phyloP scores from a whole-genome alignment of 1,284 basidiomycete genomes.

The Stygiomarasmius scandens region DNA sequence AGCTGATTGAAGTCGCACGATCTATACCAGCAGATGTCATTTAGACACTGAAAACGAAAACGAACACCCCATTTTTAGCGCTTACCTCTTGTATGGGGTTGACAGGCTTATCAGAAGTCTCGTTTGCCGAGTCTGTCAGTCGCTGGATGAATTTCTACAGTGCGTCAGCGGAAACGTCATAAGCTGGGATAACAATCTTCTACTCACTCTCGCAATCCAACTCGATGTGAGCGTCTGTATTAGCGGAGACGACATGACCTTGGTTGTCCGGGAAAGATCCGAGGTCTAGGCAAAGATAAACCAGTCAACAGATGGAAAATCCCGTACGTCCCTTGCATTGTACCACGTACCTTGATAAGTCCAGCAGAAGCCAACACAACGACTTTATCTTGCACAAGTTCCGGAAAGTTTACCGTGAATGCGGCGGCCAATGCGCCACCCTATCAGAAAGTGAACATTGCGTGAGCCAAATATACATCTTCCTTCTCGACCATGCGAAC shows the following conservation, averaged over 20 bases:
- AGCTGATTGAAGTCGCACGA: conserved; percentile 73
- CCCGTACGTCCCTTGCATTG: too few relatives aligned
- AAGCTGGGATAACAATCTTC: neutral
- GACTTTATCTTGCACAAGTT: conserved; percentile 64
- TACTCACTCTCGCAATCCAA: conserved; percentile 58
- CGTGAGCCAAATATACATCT: too few relatives aligned
- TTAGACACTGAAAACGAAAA: neutral
- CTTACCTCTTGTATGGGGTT: conserved; percentile 37
- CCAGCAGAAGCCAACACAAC: conserved; percentile 70
- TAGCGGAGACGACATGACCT: conserved; percentile 72
- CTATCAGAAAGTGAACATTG: conserved; percentile 36
- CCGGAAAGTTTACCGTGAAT: conserved; percentile 70
- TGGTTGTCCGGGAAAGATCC: conserved; percentile 70
- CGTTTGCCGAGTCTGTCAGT: conserved; percentile 35
- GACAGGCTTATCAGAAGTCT: conserved; percentile 12
- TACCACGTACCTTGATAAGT: conserved; percentile 67
- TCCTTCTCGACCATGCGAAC: too few relatives aligned
- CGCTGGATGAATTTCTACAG: conserved; percentile 53
- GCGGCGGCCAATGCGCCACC: conserved; percentile 73
- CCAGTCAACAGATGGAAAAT: too few relatives aligned
- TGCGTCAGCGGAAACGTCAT: neutral
- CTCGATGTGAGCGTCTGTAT: conserved; percentile 66
- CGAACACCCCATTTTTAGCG: neutral
- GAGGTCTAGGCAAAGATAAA: conserved; percentile 55
- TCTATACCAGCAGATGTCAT: conserved; percentile 34